Conservation (phyloP, 2,329 filamentous ascomycete genomes). For the Neopestalotiopsis rosae region DNA sequence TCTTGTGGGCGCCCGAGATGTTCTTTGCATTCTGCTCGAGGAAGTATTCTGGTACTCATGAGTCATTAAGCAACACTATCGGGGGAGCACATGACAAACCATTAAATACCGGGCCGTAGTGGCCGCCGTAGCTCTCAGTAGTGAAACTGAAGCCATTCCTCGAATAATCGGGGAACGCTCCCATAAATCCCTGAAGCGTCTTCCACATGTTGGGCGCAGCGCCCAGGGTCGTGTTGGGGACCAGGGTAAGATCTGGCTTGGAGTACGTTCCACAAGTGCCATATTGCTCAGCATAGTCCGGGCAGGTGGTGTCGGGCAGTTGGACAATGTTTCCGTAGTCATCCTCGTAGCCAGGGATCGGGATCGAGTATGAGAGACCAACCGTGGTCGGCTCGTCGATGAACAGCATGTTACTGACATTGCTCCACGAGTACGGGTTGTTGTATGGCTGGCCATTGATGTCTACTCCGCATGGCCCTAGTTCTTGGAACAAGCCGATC, state of each 20-base stretch:
- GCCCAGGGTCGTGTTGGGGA: conserved; percentile 55
- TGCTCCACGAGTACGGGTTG: conserved; percentile 66
- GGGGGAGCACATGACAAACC: conserved; percentile 23
- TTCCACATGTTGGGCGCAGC: conserved; percentile 66
- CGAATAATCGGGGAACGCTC: conserved; percentile 58
- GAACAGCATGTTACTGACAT: conserved; percentile 64
- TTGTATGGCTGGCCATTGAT: conserved; percentile 47
- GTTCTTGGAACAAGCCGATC: conserved; percentile 59
- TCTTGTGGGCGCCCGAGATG: conserved; percentile 49
- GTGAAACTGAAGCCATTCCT: conserved; percentile 58
- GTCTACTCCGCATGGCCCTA: conserved; percentile 45
- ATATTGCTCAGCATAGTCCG: conserved; percentile 49
- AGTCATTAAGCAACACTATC: neutral
- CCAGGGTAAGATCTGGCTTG: conserved; percentile 52
- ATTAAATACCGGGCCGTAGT: conserved; percentile 62
- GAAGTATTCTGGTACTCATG: conserved; percentile 41
- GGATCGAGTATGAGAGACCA: conserved; percentile 56
- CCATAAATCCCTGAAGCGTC: conserved; percentile 67
- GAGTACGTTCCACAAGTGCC: conserved; percentile 60
- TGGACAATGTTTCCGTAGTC: conserved; percentile 41
- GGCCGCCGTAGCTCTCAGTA: conserved; percentile 62
- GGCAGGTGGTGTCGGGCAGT: conserved; percentile 52
- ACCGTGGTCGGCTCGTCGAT: conserved; percentile 64
- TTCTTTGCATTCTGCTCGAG: conserved; percentile 49
- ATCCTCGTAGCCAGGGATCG: conserved; percentile 34